Evolutionary conservation across 1,284 basidiomycete species (phyloP).

Genomic region (Sporisorium reilianum): DNA sequence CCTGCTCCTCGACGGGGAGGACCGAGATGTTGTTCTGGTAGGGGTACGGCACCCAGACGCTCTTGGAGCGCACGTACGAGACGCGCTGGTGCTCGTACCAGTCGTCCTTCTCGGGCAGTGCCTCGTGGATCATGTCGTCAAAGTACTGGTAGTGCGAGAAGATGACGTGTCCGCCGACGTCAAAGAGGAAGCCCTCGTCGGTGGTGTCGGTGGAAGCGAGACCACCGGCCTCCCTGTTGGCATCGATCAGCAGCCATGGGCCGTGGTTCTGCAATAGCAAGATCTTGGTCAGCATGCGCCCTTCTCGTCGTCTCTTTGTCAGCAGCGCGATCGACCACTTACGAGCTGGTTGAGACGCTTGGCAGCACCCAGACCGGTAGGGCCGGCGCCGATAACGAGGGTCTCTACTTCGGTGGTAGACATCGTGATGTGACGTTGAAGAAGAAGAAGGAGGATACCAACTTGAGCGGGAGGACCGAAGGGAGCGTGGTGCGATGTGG

Average conservation of each 20-base stretch:
- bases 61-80: constrained; percentile 72
- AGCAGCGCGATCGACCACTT: constrained; percentile 20
- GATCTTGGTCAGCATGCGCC: constrained; percentile 6
- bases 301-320: background rate
- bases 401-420: constrained; percentile 62
- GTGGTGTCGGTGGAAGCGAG: constrained; percentile 73
- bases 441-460: background rate
- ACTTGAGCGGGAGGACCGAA: constrained; percentile 2
- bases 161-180: constrained; percentile 74
- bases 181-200: constrained; percentile 73
- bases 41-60: constrained; percentile 73
- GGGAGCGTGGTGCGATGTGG: background rate
- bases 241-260: constrained; percentile 71
- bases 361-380: constrained; percentile 73
- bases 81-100: constrained; percentile 74
- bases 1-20: constrained; percentile 72
- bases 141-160: constrained; percentile 74
- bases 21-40: constrained; percentile 73
- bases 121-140: constrained; percentile 72
- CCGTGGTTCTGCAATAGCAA: constrained; percentile 66
- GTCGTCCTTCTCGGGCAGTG: constrained; percentile 71
- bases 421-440: constrained; percentile 15
- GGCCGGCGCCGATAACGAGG: constrained; percentile 68
- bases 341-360: constrained; percentile 73
- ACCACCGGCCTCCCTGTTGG: constrained; percentile 71